A percentile compares a stretch with the other conserved stretches of the same genome.
Evolutionary conservation across 805 yeast species (phyloP).

Genomic region (Starmerella asiatica): DNA sequence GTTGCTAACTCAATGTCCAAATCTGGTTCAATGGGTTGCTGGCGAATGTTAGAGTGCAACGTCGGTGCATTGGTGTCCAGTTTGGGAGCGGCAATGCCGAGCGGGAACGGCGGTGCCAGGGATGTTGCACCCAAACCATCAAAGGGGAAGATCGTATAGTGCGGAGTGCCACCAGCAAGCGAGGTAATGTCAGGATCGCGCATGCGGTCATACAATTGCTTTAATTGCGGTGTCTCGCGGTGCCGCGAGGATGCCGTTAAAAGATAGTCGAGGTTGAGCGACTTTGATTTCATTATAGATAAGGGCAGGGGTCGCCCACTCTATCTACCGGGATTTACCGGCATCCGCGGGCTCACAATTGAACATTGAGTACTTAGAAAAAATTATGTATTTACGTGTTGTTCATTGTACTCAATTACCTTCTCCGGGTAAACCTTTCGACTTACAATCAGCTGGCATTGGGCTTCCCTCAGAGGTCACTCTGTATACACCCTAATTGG

Average conservation of each 20-base stretch:
- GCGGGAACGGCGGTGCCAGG: constrained; percentile 53
- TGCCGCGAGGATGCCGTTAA: constrained; percentile 65
- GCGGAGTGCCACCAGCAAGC: constrained; percentile 91
- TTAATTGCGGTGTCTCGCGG: constrained; percentile 67
- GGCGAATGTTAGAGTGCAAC: constrained; percentile 28
- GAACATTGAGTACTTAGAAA: too few species aligned
- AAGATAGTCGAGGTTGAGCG: constrained; percentile 54
- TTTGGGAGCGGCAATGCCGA: constrained; percentile 42
- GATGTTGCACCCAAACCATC: constrained; percentile 58
- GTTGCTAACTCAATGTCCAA: constrained; percentile 55
- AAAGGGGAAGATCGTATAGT: constrained; percentile 84
- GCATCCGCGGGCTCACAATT: too few species aligned
- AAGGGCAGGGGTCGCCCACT: too few species aligned
- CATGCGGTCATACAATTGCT: constrained; percentile 67
- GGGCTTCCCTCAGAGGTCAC: too few species aligned
- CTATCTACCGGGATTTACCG: too few species aligned
- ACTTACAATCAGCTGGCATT: too few species aligned
- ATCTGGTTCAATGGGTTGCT: constrained; percentile 27
- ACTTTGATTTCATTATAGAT: constrained; percentile 1
- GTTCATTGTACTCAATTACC: too few species aligned
- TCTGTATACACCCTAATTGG: too few species aligned
- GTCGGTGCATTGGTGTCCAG: constrained; percentile 19
- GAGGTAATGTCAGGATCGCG: constrained; percentile 64
- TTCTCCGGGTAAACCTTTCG: too few species aligned
- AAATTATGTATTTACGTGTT: too few species aligned